These are phyloP conservation scores for Tolypocladium amazonense DNA, from an alignment of 2,329 filamentous ascomycete genomes.

Conservation along the genomic window DNA sequence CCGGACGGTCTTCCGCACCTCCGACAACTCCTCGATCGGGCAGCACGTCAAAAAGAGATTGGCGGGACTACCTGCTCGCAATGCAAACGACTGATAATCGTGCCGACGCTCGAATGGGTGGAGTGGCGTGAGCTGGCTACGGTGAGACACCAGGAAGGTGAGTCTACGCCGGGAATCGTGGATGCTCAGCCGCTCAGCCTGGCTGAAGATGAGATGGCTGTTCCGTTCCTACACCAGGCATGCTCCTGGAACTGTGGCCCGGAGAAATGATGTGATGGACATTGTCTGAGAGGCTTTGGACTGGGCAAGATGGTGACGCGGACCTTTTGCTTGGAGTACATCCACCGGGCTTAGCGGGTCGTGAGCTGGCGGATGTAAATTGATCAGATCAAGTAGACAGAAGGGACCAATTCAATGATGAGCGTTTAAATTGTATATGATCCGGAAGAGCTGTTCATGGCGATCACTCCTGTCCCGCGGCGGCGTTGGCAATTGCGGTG, in stretches of 20 bases:
- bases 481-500: not conserved
- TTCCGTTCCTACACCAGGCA: conserved; percentile 37
- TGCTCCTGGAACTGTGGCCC: conserved; percentile 41
- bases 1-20: conserved; percentile 30
- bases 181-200: conserved; percentile 15
- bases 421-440: not conserved
- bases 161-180: conserved; percentile 1
- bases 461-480: not conserved
- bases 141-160: not conserved
- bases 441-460: not conserved
- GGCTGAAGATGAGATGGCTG: conserved; percentile 21
- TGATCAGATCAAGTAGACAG: too few species aligned
- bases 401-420: not conserved
- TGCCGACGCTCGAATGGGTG: conserved; percentile 47
- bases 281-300: not conserved
- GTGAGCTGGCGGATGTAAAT: not conserved
- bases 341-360: not conserved
- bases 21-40: conserved; percentile 26
- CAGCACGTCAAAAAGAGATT: conserved; percentile 28
- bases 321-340: not conserved
- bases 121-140: conserved; percentile 44
- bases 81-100: conserved; percentile 36
- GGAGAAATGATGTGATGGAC: conserved; percentile 11
- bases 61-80: conserved; percentile 42
- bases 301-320: too few species aligned